phyloP scores from a whole-genome alignment of 129 eudicot genomes.

The Saposhnikovia divaricata region DNA sequence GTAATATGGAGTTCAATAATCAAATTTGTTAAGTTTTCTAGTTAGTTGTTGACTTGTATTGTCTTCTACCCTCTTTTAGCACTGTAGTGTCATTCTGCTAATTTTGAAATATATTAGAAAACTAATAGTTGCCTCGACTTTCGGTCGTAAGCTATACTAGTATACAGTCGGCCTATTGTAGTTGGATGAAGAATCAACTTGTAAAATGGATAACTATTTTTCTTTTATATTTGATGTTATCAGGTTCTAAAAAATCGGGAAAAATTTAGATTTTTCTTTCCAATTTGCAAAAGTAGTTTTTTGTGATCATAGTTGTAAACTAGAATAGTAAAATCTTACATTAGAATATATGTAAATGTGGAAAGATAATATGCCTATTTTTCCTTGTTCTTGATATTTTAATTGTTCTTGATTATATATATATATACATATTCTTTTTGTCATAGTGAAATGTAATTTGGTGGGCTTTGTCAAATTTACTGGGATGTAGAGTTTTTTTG shows the following conservation, averaged over 20 bases:
- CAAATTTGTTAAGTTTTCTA: too few species aligned
- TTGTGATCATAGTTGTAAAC: not conserved
- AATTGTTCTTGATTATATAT: not conserved
- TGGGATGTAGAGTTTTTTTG: not conserved
- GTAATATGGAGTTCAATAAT: too few species aligned
- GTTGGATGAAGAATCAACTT: too few species aligned
- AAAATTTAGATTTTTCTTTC: too few species aligned
- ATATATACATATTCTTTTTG: not conserved
- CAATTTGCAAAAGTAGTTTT: not conserved
- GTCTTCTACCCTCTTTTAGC: too few species aligned
- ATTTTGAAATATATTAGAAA: too few species aligned
- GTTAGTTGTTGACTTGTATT: too few species aligned
- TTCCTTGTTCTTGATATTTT: not conserved
- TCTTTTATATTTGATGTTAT: not conserved
- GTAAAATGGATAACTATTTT: too few species aligned
- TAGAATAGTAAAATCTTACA: not conserved
- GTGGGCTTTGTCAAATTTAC: conserved; percentile 3
- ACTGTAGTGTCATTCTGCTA: too few species aligned
- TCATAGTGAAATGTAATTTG: not conserved
- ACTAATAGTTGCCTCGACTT: too few species aligned
- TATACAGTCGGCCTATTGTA: too few species aligned
- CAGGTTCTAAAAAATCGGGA: not conserved
- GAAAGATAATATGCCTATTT: not conserved
- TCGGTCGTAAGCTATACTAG: too few species aligned
- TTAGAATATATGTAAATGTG: not conserved